Evolutionary conservation across 495 filamentous ascomycete species (phyloP).

Genomic region (Penicillium mononematosum): DNA sequence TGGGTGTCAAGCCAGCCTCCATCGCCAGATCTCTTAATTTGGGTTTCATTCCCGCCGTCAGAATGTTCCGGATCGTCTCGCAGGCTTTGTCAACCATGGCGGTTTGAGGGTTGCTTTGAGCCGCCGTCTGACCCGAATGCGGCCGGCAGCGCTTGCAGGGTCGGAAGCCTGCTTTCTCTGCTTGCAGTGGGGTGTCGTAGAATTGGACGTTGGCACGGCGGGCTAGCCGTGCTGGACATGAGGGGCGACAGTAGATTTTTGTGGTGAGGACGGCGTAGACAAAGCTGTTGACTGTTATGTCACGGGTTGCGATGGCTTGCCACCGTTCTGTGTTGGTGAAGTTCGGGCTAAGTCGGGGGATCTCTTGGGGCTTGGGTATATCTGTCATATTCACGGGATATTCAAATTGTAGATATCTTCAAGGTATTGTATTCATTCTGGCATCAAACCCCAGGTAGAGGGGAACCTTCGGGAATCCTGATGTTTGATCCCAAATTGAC

Average conservation of each 20-base stretch:
- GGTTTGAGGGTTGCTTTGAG: slow-evolving; percentile 41
- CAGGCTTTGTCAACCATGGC: slow-evolving; percentile 49
- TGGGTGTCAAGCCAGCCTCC: slow-evolving; percentile 54
- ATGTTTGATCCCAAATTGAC: not conserved
- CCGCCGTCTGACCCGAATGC: slow-evolving; percentile 34
- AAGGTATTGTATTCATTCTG: not conserved
- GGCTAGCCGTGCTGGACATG: slow-evolving; percentile 59
- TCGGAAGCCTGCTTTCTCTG: slow-evolving; percentile 56
- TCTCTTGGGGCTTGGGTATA: slow-evolving; percentile 16
- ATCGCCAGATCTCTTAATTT: slow-evolving; percentile 51
- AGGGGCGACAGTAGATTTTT: slow-evolving; percentile 63
- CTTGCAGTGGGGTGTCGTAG: slow-evolving; percentile 54
- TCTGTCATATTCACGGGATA: not conserved
- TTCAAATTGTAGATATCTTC: not conserved
- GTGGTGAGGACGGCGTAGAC: slow-evolving; percentile 64
- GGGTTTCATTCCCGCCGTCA: slow-evolving; percentile 36
- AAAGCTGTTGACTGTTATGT: slow-evolving; percentile 50
- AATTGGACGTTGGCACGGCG: slow-evolving; percentile 61
- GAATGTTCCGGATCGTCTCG: slow-evolving; percentile 26
- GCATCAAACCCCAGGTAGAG: not conserved
- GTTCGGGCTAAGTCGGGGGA: slow-evolving; percentile 28
- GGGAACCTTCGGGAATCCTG: not conserved
- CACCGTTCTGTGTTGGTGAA: slow-evolving; percentile 48
- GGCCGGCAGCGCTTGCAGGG: slow-evolving; percentile 66
- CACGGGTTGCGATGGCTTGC: slow-evolving; percentile 54